phyloP scores from a whole-genome alignment of 305 asterid species.

The Andrographis paniculata region DNA sequence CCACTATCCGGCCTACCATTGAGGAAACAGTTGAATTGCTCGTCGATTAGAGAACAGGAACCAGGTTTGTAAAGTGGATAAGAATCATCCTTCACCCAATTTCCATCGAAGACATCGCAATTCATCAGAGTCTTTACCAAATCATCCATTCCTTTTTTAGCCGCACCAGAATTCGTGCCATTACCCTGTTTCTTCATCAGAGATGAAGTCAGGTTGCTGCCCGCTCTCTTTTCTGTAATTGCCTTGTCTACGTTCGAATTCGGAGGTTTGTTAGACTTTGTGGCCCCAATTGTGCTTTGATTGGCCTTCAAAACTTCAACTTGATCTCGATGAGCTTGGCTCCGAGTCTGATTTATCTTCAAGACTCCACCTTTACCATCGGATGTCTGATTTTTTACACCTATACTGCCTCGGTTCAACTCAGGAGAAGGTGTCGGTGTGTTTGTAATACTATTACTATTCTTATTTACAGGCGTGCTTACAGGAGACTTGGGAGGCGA shows the following conservation, averaged over 20 bases:
- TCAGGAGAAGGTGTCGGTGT: conserved; percentile 21
- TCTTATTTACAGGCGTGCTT: conserved; percentile 11
- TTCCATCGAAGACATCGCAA: conserved; percentile 57
- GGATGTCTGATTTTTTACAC: conserved; percentile 22
- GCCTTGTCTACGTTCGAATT: conserved; percentile 23
- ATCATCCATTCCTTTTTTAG: conserved; percentile 24
- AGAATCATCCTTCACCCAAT: conserved; percentile 58
- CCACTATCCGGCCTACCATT: conserved; percentile 60
- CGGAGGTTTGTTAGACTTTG: conserved; percentile 18
- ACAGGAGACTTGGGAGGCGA: conserved; percentile 4
- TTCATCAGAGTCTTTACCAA: conserved; percentile 26
- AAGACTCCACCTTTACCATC: conserved; percentile 20
- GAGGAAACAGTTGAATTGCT: conserved; percentile 47
- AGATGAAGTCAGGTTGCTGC: conserved; percentile 27
- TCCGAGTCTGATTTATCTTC: conserved; percentile 19
- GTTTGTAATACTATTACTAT: conserved; percentile 4
- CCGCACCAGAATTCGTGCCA: conserved; percentile 13
- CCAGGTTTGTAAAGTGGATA: conserved; percentile 62
- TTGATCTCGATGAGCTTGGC: conserved; percentile 17
- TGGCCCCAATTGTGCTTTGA: conserved; percentile 25
- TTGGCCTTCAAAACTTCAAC: conserved; percentile 38
- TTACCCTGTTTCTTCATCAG: conserved; percentile 28
- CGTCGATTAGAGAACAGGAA: conserved; percentile 66
- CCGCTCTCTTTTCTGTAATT: conserved; percentile 31
- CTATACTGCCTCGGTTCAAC: conserved; percentile 17